Conservation (phyloP, 768 basidiomycete genomes). For the Lentinula sp. region DNA sequence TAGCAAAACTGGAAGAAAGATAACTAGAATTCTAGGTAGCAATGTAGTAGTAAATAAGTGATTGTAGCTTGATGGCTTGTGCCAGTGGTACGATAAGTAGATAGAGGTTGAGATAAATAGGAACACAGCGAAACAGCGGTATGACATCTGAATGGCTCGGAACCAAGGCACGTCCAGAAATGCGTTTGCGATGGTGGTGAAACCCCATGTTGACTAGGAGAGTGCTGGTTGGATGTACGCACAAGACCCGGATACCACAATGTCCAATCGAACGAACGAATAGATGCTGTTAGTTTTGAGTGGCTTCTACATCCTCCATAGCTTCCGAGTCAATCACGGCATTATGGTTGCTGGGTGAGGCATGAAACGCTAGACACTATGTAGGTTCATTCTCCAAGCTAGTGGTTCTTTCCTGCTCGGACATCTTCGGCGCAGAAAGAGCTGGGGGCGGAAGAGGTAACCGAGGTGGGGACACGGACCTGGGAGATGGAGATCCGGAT, state of each 20-base stretch:
- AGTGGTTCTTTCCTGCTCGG: background rate
- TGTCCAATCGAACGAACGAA: background rate
- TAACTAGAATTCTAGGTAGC: background rate
- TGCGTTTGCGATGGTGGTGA: background rate
- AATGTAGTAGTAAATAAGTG: background rate
- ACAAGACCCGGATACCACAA: background rate
- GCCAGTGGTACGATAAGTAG: background rate
- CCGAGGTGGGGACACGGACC: constrained; percentile 28
- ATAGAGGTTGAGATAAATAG: background rate
- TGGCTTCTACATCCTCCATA: background rate
- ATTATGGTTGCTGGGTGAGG: background rate
- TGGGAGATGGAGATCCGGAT: constrained; percentile 42
- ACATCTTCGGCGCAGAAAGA: background rate
- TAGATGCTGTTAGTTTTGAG: background rate
- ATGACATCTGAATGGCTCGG: background rate
- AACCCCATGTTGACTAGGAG: background rate
- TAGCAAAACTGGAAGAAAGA: background rate
- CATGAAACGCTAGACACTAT: background rate
- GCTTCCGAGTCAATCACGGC: background rate
- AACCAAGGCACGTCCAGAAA: background rate
- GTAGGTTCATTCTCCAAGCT: background rate
- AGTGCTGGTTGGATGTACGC: background rate
- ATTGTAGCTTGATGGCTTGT: background rate
- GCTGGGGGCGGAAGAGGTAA: constrained; percentile 13
- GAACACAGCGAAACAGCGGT: background rate